Evolutionary conservation across 768 basidiomycete genomes (phyloP), one percentile per base, ranked within the genome.

Genomic region (Cubamyces sp.): DNA sequence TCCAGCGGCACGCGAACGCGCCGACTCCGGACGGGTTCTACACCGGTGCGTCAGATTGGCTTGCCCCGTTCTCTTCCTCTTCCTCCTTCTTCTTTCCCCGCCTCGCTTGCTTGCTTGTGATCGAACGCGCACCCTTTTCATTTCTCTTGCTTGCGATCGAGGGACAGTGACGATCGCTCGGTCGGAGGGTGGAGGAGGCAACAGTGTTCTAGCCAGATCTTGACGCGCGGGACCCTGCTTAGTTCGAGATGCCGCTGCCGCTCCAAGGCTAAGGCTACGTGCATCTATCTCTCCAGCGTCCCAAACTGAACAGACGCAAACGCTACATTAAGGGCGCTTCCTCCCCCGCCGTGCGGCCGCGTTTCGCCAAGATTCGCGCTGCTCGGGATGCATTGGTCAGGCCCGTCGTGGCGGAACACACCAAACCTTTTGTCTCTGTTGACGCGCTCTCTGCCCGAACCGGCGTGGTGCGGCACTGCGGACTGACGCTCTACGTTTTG

Each of bases 21-120:
- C 80, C 85, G 11, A 79, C 82, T 45, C 72, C 77, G 41, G 78
- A 79, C 51, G 91, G 91, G 9, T 94, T 93, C 75, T 94, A 91
- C 70, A 91, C 90, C 53, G 91, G 90, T 88, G 65, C 62, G 81
- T 70, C 30, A 18, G 57, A 23, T 56, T 41, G 9, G 42, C 28
- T 5, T 50, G 41, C 30, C 53, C 42, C 37, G 47, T 63, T 34
- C 34, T 47, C 8, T n/a, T 37, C 40, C 46, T 11, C 52, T 16
- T 23, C 21, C n/a, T 23, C 48, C 30, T 59, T 26, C 18, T 25
- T 14, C 39, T 18, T 57, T 28, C 25, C 47, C 47, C 37, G 37
- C 12, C 34, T 34, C 9, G 34, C 34, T 34, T 34, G 34, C 34
- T 34, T 34, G 5, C 9, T 6, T 34, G 34, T 11, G 34, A 34